Evolutionary conservation across 768 basidiomycete genomes (phyloP).

Genomic region (Suillus weaverae): DNA sequence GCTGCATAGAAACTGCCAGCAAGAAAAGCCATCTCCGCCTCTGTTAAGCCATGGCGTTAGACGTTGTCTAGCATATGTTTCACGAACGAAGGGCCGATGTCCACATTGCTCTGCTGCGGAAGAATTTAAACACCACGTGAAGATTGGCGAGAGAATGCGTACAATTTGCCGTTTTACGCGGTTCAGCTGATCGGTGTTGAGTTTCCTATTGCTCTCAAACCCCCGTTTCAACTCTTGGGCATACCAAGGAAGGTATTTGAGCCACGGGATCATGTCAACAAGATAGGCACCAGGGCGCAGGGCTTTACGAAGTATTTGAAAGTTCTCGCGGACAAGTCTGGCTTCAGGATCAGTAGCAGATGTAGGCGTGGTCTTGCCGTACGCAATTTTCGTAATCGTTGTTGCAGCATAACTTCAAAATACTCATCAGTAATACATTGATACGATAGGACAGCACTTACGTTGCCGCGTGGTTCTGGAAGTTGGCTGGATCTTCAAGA

Average conservation of each 20-base stretch:
- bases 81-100: neutral
- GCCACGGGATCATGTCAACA: neutral
- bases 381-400: neutral
- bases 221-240: neutral
- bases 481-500: neutral
- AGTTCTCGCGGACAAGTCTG: neutral
- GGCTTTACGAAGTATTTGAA: neutral
- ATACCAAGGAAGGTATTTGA: conserved; percentile 1
- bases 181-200: neutral
- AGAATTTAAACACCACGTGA: neutral
- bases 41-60: neutral
- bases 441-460: neutral
- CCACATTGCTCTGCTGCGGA: neutral
- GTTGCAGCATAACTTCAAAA: neutral
- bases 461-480: neutral
- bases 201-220: neutral
- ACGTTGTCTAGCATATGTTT: neutral
- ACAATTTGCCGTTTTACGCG: neutral
- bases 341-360: neutral
- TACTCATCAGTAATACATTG: neutral
- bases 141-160: neutral
- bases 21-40: neutral
- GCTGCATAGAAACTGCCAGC: neutral
- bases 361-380: neutral
- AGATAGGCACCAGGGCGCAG: neutral